Evolutionary conservation across 805 yeast genomes (phyloP), one percentile per base, ranked within the genome.

Genomic region (Yarrowia sp.): DNA sequence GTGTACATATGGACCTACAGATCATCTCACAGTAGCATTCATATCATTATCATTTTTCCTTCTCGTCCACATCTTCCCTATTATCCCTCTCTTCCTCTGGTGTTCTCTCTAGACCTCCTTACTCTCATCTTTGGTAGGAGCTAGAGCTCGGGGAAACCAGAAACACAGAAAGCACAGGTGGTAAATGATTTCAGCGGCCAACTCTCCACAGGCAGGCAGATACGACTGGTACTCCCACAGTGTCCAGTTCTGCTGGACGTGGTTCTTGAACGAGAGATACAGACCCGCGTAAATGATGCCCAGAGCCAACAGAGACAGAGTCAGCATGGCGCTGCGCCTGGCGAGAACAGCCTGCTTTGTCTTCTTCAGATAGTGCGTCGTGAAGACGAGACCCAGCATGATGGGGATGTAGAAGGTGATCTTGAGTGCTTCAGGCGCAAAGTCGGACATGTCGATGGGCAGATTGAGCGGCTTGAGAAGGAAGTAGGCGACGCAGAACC

Each of bases 351-450:
- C 6, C 18, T 29, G 29, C 6, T 29, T 29, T 1, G 35, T 44
- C 6, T 29, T 44, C 9, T 18, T 19, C 18, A 44, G 35, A 19
- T 29, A 29, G 14, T 19, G 51, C 5, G 51, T 44, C 1, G 51
- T 29, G 18, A 44, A 27, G 3, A 44, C 35, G 5, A 44, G 24
- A 13, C 51, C 51, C 24, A 29, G 33, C 51, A 44, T 44, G 36
- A 44, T 44, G 51, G 51, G 51, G 9, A 44, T 29, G 51, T 44
- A 44, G 9, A 44, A 44, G 35, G 51, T 44, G 51, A 44, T 44
- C 14, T 44, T 44, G 35, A 44, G 51, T 4, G 35, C 51, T 14
- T 44, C 25, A 5, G 51, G 51, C 6, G 35, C 16, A 22, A 44
- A 44, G 4, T 44, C 51, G 6, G 51, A 44, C 33, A 44, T 16